These are phyloP conservation scores for Kodamaea neixiangensis DNA, from an alignment of 805 yeast species.

Conservation along the genomic window DNA sequence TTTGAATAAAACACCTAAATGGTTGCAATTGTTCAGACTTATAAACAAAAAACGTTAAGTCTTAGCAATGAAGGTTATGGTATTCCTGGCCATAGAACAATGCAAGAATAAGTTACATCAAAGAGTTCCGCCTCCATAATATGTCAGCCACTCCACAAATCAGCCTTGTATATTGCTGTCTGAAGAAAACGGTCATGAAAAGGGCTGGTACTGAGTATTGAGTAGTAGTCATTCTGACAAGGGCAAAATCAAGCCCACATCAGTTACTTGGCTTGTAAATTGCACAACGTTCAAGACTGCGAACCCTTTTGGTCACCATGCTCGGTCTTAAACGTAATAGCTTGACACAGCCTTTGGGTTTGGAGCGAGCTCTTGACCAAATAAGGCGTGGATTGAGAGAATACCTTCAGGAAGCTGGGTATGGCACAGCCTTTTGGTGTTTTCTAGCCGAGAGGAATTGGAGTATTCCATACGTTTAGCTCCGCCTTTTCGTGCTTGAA, in stretches of 20 bases:
- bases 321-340: no score
- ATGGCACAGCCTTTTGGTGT: neutral
- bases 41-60: neutral
- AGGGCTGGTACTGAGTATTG: no score
- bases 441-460: neutral
- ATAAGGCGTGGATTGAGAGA: neutral
- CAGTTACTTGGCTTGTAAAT: no score
- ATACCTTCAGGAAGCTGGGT: neutral
- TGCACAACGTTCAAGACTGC: no score
- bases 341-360: no score
- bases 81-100: neutral
- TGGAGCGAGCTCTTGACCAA: neutral
- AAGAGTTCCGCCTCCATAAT: neutral
- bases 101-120: neutral
- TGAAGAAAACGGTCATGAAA: no score
- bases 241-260: no score
- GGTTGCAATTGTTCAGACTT: neutral
- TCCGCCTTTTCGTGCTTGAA: no score
- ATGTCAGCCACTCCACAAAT: neutral
- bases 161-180: no score
- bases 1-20: neutral
- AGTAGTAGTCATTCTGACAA: no score
- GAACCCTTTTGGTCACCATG: no score
- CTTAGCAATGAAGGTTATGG: neutral
- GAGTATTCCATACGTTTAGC: no score